These are phyloP conservation scores for Coemansia sp. DNA, from an alignment of 192 early-diverging fungal genomes.

Conservation along the genomic window DNA sequence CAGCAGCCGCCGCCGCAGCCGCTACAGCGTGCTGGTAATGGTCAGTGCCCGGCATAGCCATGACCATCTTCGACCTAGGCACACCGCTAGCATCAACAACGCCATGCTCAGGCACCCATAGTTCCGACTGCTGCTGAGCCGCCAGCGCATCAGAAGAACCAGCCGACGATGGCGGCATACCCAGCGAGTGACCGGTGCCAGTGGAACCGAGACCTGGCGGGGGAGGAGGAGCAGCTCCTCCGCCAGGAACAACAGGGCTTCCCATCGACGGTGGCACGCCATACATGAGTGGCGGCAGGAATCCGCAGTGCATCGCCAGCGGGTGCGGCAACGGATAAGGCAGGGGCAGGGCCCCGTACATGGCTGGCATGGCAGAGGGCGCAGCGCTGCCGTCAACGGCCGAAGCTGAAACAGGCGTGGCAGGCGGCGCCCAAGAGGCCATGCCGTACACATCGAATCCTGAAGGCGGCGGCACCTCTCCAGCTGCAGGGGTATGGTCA, in stretches of 20 bases:
- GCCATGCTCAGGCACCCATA: slow-evolving; percentile 6
- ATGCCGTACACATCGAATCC: slow-evolving; percentile 26
- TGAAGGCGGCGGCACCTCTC: slow-evolving; percentile 10
- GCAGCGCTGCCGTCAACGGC: neutral
- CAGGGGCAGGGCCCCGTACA: slow-evolving; percentile 46
- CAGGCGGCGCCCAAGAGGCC: neutral
- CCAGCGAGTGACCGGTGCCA: neutral
- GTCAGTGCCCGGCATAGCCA: slow-evolving; percentile 14
- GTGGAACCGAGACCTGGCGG: neutral
- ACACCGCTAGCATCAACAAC: neutral
- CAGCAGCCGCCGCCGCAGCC: slow-evolving; percentile 22
- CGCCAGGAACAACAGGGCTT: slow-evolving; percentile 10
- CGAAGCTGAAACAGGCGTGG: slow-evolving; percentile 8
- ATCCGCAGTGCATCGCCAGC: slow-evolving; percentile 49
- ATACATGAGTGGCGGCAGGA: slow-evolving; percentile 51
- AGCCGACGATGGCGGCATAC: neutral
- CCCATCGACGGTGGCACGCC: slow-evolving; percentile 29
- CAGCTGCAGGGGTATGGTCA: slow-evolving; percentile 2
- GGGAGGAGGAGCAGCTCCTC: neutral
- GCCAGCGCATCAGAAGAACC: neutral
- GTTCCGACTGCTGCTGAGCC: neutral
- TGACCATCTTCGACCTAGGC: slow-evolving; percentile 12
- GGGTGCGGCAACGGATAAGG: slow-evolving; percentile 32
- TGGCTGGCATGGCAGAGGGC: neutral
- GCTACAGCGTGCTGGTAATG: slow-evolving; percentile 37